Percentiles rank a stretch among this genome's conserved stretches.
phyloP scores from a whole-genome alignment of 2,329 filamentous ascomycete species.

The Aspergillus sp. region DNA sequence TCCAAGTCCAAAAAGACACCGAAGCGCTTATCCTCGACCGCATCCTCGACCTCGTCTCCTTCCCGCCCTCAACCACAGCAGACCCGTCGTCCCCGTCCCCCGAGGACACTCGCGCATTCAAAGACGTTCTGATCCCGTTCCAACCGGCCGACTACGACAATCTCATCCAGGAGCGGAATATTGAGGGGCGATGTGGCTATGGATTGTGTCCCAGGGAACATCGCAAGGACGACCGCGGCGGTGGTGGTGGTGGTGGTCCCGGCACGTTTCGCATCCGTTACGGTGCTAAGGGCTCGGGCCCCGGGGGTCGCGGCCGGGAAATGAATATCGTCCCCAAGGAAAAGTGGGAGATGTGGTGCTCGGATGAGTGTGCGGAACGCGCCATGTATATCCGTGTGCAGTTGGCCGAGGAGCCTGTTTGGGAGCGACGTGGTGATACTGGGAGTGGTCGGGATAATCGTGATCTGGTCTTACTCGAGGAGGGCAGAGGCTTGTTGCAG shows the following conservation, averaged over 20 bases:
- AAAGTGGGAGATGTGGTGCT: conserved; percentile 82
- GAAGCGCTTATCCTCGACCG: conserved; percentile 64
- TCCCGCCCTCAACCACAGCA: conserved; percentile 46
- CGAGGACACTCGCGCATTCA: conserved; percentile 58
- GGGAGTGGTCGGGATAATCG: conserved; percentile 41
- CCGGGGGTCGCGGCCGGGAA: conserved; percentile 43
- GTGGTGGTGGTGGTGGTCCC: conserved; percentile 30
- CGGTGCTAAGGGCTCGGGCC: conserved; percentile 43
- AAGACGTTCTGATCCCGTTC: conserved; percentile 60
- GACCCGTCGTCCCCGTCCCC: conserved; percentile 47
- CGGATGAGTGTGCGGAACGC: conserved; percentile 64
- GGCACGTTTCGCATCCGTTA: conserved; percentile 55
- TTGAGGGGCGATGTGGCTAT: conserved; percentile 75
- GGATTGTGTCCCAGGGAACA: conserved; percentile 63
- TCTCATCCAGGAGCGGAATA: conserved; percentile 80
- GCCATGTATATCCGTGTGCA: conserved; percentile 85
- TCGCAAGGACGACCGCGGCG: conserved; percentile 47
- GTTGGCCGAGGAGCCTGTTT: conserved; percentile 73
- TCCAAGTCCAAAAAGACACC: conserved; percentile 73
- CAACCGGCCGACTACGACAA: conserved; percentile 85
- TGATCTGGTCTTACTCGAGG: conserved; percentile 57
- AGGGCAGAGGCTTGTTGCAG: conserved; percentile 35
- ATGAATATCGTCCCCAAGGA: conserved; percentile 60
- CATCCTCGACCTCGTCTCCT: conserved; percentile 62
- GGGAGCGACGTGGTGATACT: conserved; percentile 59